Conservation (phyloP, 331 rosid species). For the Acacia concinna region DNA sequence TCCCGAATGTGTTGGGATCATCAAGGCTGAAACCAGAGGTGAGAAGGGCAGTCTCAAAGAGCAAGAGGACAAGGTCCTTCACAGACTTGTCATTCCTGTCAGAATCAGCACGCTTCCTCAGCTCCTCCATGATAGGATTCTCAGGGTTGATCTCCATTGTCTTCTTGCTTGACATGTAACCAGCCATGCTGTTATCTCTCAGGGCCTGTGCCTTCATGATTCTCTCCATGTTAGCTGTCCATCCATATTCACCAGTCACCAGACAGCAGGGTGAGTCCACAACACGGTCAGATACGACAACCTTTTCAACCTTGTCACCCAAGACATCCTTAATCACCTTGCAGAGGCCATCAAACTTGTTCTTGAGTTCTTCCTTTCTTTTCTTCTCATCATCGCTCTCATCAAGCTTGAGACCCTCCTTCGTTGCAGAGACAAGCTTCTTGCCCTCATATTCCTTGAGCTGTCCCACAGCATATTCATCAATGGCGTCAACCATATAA, state of each 20-base stretch:
- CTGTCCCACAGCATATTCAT: constrained; percentile 81
- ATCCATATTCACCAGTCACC: constrained; percentile 84
- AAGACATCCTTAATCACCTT: constrained; percentile 83
- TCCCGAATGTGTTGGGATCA: constrained; percentile 82
- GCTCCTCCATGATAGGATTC: constrained; percentile 88
- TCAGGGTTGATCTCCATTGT: constrained; percentile 92
- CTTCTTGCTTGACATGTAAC: constrained; percentile 93
- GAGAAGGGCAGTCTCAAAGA: constrained; percentile 81
- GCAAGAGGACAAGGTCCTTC: constrained; percentile 78
- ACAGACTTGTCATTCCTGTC: constrained; percentile 85
- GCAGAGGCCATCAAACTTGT: constrained; percentile 71
- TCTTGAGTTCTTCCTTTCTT: constrained; percentile 54
- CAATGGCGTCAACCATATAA: constrained; percentile 84
- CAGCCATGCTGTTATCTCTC: constrained; percentile 90
- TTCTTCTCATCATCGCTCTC: constrained; percentile 74
- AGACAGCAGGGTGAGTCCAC: constrained; percentile 88
- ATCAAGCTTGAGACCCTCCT: constrained; percentile 76
- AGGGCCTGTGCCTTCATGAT: constrained; percentile 87
- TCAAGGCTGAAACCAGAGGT: constrained; percentile 91
- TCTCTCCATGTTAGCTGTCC: constrained; percentile 93
- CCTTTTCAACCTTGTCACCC: constrained; percentile 83
- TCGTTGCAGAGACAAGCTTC: constrained; percentile 81
- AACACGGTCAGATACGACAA: constrained; percentile 79
- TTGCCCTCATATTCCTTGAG: constrained; percentile 86
- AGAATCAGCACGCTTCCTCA: constrained; percentile 75